Conservation (phyloP, 192 early-diverging fungal genomes). For the Piromyces finnis region DNA sequence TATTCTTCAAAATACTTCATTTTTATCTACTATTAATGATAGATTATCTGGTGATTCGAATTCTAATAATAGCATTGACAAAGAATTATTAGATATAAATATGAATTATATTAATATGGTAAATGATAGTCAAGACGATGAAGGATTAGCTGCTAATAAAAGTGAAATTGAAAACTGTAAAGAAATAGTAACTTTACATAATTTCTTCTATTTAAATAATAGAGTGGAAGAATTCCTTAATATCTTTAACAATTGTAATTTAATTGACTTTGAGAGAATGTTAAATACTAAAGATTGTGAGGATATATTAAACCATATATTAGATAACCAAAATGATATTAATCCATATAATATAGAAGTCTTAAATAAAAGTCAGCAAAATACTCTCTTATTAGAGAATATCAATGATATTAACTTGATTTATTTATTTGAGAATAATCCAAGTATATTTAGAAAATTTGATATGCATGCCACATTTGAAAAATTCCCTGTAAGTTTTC, state of each 20-base stretch:
- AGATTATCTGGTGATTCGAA: too few species aligned
- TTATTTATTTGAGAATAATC: neutral
- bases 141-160: neutral
- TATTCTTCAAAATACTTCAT: too few species aligned
- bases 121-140: neutral
- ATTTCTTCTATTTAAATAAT: neutral
- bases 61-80: too few species aligned
- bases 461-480: neutral
- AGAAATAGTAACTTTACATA: neutral
- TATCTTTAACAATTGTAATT: neutral
- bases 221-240: neutral
- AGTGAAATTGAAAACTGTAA: neutral
- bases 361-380: neutral
- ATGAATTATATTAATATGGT: too few species aligned
- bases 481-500: neutral
- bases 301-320: neutral
- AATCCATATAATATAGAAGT: neutral
- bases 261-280: neutral
- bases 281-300: neutral
- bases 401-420: neutral
- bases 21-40: too few species aligned
- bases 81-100: too few species aligned
- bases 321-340: neutral
- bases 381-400: neutral
- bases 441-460: neutral